phyloP scores from a whole-genome alignment of 2,329 filamentous ascomycete species.

The Colletotrichum tabaci region DNA sequence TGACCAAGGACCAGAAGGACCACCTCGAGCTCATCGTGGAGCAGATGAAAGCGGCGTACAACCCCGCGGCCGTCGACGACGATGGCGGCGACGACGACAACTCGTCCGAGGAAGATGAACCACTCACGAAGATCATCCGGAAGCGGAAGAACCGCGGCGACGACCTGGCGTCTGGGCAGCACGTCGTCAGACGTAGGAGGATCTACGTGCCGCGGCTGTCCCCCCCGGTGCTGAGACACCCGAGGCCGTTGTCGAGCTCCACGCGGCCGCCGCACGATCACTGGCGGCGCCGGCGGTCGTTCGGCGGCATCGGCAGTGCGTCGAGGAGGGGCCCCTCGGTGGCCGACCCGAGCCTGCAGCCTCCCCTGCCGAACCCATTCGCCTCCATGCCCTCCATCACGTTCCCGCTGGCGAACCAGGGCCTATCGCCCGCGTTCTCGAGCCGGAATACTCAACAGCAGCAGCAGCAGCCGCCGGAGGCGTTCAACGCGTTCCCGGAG shows the following conservation, averaged over 20 bases:
- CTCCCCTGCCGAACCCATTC: background rate
- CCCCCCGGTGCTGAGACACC: background rate
- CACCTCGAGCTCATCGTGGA: background rate
- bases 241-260: background rate
- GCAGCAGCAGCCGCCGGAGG: background rate
- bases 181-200: background rate
- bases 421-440: background rate
- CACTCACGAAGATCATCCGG: slow-evolving; percentile 2
- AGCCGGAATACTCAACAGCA: too few relatives aligned
- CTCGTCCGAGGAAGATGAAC: background rate
- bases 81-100: background rate
- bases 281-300: too few relatives aligned
- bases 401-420: background rate
- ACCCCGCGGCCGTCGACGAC: too few relatives aligned
- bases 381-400: background rate
- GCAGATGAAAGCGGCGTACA: background rate
- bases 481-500: background rate
- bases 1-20: background rate
- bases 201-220: background rate
- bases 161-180: background rate
- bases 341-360: background rate
- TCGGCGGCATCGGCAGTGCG: too few relatives aligned
- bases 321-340: background rate
- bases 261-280: background rate
- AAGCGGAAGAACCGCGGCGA: background rate